These are phyloP conservation scores for Cryphonectria japonica DNA, from an alignment of 2,329 filamentous ascomycete species.

Conservation along the genomic window DNA sequence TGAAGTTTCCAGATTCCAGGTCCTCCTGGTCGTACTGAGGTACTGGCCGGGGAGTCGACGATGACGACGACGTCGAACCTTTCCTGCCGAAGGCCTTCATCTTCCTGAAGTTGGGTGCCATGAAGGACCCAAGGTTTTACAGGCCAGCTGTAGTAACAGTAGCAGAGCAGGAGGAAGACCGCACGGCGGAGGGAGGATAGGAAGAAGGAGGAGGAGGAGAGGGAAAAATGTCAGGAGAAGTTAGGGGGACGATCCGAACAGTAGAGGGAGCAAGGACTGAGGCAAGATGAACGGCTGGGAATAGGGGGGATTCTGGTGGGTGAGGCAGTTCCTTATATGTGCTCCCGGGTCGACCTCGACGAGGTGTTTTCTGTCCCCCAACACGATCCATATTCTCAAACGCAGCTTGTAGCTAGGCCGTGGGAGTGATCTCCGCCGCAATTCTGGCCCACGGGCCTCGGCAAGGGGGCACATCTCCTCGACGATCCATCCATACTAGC, in stretches of 20 bases:
- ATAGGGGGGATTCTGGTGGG: constrained; percentile 9
- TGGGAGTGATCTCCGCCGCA: constrained; percentile 23
- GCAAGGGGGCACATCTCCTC: constrained; percentile 24
- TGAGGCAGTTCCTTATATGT: constrained; percentile 26
- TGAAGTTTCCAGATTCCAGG: constrained; percentile 38
- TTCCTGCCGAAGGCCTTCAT: constrained; percentile 37
- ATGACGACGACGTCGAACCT: constrained; percentile 22
- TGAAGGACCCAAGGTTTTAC: constrained; percentile 35
- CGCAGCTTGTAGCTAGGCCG: constrained; percentile 20
- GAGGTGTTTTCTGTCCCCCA: constrained; percentile 19
- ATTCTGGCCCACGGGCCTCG: constrained; percentile 24
- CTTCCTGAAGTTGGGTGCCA: constrained; percentile 40
- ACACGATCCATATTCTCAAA: constrained; percentile 25
- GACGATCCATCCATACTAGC: constrained; percentile 23
- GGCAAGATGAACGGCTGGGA: constrained; percentile 2
- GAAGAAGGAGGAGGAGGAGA: constrained; percentile 28
- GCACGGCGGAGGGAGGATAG: constrained; percentile 22
- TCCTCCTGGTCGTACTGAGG: constrained; percentile 35
- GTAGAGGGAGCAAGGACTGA: constrained; percentile 23
- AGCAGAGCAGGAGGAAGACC: constrained; percentile 26
- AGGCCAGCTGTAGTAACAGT: constrained; percentile 37
- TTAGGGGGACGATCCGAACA: constrained; percentile 4
- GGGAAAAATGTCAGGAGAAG: constrained; percentile 24
- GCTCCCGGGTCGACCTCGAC: constrained; percentile 2
- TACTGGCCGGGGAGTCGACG: constrained; percentile 28